phyloP scores from a whole-genome alignment of 2,329 filamentous ascomycete species.

The Aspergillus tanneri region DNA sequence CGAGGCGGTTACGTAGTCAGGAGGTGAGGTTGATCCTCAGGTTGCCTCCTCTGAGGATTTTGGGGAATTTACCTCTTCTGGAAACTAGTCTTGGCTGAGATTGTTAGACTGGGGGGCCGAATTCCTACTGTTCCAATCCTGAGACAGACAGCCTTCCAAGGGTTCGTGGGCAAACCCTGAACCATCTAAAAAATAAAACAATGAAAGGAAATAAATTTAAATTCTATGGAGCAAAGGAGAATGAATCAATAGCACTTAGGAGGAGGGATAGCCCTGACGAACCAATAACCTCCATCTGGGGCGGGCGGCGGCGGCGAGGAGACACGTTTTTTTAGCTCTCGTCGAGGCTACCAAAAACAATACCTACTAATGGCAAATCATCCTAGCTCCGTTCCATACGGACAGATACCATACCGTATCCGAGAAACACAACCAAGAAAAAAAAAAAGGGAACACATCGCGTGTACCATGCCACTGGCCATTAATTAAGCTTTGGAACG shows the following conservation, averaged over 20 bases:
- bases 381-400: constrained; percentile 1
- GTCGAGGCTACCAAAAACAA: constrained; percentile 20
- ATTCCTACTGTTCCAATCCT: background rate
- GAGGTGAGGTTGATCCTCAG: constrained; percentile 1
- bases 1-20: constrained; percentile 13
- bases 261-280: background rate
- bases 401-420: background rate
- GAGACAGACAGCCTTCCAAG: background rate
- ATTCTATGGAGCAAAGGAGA: too few species aligned
- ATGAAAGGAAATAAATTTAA: background rate
- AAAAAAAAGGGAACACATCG: constrained; percentile 12
- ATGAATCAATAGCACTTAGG: too few species aligned
- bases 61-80: background rate
- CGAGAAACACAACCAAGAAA: background rate
- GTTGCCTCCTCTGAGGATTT: background rate
- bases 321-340: constrained; percentile 22
- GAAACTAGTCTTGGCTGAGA: background rate
- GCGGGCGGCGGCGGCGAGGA: constrained; percentile 1
- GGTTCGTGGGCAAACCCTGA: background rate
- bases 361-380: constrained; percentile 17
- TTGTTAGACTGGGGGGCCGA: background rate
- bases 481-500: constrained; percentile 29
- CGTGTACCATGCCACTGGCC: constrained; percentile 19
- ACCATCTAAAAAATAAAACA: background rate
- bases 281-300: constrained; percentile 1